Conservation (phyloP, 148 eudicot genomes). For the Amaranthus cruentus region DNA sequence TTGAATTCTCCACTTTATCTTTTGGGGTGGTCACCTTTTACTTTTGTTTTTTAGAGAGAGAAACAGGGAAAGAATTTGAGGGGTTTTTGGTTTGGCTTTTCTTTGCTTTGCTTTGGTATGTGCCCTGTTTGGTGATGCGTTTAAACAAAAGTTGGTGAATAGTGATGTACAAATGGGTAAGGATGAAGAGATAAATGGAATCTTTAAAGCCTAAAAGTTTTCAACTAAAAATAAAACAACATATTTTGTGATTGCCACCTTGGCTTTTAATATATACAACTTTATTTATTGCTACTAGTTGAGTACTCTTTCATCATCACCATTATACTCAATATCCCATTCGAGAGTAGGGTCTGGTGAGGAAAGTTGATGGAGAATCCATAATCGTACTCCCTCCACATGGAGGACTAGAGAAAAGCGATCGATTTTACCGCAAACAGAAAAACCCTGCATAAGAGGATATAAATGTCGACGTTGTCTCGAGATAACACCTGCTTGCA, state of each 20-base stretch:
- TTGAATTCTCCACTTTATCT: conserved; percentile 26
- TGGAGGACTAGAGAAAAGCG: too few relatives aligned
- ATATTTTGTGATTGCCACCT: conserved; percentile 14
- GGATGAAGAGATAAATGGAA: neutral
- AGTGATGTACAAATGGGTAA: neutral
- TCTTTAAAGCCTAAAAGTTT: conserved; percentile 8
- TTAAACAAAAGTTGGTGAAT: conserved; percentile 6
- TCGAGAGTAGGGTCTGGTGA: too few relatives aligned
- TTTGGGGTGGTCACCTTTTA: neutral
- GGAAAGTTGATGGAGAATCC: too few relatives aligned
- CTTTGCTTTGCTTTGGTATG: neutral
- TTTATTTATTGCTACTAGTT: neutral
- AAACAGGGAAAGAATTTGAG: neutral
- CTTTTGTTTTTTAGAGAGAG: neutral
- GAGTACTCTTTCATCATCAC: too few relatives aligned
- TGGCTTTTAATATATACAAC: neutral
- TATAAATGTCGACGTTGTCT: too few relatives aligned
- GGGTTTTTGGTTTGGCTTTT: neutral
- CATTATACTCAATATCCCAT: too few relatives aligned
- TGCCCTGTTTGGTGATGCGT: conserved; percentile 17
- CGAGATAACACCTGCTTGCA: too few relatives aligned
- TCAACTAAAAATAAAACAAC: neutral
- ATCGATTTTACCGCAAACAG: too few relatives aligned
- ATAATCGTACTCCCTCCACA: too few relatives aligned
- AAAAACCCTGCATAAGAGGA: too few relatives aligned